A percentile compares a stretch with the other conserved stretches of the same genome.
These are phyloP conservation scores for Graphilbum sp. DNA, from an alignment of 2,329 filamentous ascomycete species.

Conservation along the genomic window DNA sequence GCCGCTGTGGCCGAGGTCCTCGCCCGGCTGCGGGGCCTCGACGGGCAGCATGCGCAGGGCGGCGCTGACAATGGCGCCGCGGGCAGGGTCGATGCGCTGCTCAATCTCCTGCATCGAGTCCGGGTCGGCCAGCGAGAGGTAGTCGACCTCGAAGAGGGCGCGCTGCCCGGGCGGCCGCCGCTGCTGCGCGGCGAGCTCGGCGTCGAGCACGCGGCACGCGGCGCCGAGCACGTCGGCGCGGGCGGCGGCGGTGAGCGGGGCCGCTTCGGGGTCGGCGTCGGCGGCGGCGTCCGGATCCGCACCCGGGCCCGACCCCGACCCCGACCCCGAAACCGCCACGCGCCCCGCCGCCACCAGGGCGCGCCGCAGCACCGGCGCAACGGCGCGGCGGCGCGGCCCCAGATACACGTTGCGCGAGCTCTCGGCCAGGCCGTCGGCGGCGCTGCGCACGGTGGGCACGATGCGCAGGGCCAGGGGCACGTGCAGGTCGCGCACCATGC, in stretches of 20 bases:
- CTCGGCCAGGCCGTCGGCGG: constrained; percentile 63
- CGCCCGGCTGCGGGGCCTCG: constrained; percentile 50
- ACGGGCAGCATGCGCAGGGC: constrained; percentile 81
- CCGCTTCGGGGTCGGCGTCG: too few species aligned
- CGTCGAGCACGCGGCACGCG: constrained; percentile 43
- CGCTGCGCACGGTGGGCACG: constrained; percentile 59
- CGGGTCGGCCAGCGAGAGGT: constrained; percentile 79
- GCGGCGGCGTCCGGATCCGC: too few species aligned
- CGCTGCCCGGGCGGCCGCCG: constrained; percentile 41
- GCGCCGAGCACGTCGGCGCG: constrained; percentile 55
- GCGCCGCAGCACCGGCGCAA: constrained; percentile 55
- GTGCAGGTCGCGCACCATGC: constrained; percentile 78
- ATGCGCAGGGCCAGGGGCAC: constrained; percentile 60
- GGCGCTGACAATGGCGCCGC: constrained; percentile 73
- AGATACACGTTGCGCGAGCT: constrained; percentile 93
- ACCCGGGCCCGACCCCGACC: too few species aligned
- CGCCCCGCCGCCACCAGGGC: constrained; percentile 56
- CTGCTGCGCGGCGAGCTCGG: constrained; percentile 43
- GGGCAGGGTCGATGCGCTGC: constrained; percentile 45
- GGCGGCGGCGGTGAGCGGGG: not conserved
- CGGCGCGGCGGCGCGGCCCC: constrained; percentile 52
- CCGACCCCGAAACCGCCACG: too few species aligned
- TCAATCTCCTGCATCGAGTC: constrained; percentile 67
- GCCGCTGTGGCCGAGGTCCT: constrained; percentile 58
- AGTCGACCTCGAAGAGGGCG: constrained; percentile 70